These are phyloP conservation scores for Dactylis glomerata DNA, from an alignment of 176 grass and related monocot species.

Conservation along the genomic window DNA sequence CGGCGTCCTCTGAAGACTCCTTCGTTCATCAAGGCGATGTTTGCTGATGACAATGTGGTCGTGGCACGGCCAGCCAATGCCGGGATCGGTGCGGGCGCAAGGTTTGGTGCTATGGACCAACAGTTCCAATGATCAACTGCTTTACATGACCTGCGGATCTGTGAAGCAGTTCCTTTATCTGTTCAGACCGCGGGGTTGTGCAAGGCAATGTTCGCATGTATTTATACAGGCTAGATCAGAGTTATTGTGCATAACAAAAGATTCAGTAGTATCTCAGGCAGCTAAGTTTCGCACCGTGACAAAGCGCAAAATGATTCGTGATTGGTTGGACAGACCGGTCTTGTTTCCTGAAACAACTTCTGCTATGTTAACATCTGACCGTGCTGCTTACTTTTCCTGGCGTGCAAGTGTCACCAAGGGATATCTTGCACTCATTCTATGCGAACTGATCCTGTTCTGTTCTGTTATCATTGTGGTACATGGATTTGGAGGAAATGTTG, in stretches of 20 bases:
- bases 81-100: conserved; percentile 35
- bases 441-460: not conserved
- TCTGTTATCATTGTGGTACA: not conserved
- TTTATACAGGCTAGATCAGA: conserved; percentile 44
- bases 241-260: conserved; percentile 54
- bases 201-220: conserved; percentile 39
- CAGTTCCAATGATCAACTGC: conserved; percentile 29
- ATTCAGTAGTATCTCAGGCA: conserved; percentile 21
- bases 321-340: not conserved
- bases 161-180: conserved; percentile 11
- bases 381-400: not conserved
- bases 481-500: not conserved
- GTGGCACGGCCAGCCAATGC: conserved; percentile 45
- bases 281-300: not conserved
- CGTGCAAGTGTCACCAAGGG: not conserved
- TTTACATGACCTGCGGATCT: not conserved
- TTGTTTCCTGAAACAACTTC: not conserved
- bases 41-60: conserved; percentile 73
- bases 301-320: not conserved
- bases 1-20: conserved; percentile 84
- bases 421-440: not conserved
- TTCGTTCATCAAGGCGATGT: conserved; percentile 80
- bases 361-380: conserved; percentile 24
- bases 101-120: conserved; percentile 42
- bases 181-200: conserved; percentile 25